Base-by-base conservation (phyloP, 495 filamentous ascomycete species). In the Penicillium cinerascens region DNA sequence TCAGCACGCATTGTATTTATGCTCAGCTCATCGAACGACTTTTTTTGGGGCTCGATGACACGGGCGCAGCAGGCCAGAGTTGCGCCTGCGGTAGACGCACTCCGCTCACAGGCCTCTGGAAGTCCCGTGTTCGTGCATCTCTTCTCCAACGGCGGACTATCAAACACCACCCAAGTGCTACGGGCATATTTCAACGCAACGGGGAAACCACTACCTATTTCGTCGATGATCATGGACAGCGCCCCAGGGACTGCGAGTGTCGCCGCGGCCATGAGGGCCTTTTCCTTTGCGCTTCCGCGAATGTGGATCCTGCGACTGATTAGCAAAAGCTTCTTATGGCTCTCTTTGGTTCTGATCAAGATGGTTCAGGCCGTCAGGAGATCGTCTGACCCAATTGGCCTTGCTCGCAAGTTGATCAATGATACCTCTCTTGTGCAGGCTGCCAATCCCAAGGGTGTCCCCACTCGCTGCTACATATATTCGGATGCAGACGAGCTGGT, bases 121-220 rank as follows among this genome's bases (percentile, higher is more conserved):
- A 60, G 52, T 18, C 64, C 67, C 18, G 66, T 71, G 11, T 69
- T 65, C 37, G 51, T 76, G 36, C 74, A 77, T 54, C 54, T 74
- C 18, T 77, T 77, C 63, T 76, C 72, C 11, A 77, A 77, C 42
- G 74, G 74, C 20, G 74, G 74, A 11, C 37, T 72, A 26, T 67
- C 64, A 18, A 56, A 61, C 7, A 62, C 61, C 0, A 58, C 60
- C 6, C 52, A 74, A 39, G 39, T 75, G 27, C 59, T 77, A 6
- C 54, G 60, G 21, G 55, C 65, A 15, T 77, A 72, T 42, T 60
- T 58, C 13, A 37, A 56, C 9, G 56, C 58, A 1, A 68, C 69
- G 0, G 74, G 74, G 0, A 50, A 52, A 0, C 44, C 70, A 6
- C 45, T 76, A 7, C 65, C 59, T 15, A 50, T 77, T 3, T 71